A percentile compares a stretch with the other conserved stretches of the same genome.
Conservation (phyloP, 345 rosid species). For the Lumnitzera racemosa region DNA sequence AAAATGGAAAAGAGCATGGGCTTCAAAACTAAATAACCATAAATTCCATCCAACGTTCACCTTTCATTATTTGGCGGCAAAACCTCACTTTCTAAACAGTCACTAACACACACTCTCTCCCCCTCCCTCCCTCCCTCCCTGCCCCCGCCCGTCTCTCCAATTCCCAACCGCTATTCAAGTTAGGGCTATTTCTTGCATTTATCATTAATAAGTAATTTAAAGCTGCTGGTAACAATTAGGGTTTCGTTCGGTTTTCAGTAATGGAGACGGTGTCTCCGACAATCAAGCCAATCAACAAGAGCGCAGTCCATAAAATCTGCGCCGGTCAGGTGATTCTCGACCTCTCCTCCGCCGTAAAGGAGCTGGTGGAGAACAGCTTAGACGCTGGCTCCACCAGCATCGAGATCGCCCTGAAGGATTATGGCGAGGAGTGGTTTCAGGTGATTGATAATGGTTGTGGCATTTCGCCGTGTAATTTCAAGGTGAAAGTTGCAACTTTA, state of each 20-base stretch:
- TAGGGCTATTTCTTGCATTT: too few relatives aligned
- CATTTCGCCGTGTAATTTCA: slow-evolving; percentile 71
- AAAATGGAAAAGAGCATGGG: too few relatives aligned
- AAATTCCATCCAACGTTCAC: neutral
- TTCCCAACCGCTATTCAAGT: too few relatives aligned
- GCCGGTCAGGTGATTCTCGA: slow-evolving; percentile 92
- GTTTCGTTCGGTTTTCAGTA: neutral
- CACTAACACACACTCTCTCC: neutral
- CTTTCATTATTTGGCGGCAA: slow-evolving; percentile 14
- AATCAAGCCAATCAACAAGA: slow-evolving; percentile 68
- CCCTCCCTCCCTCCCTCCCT: too few relatives aligned
- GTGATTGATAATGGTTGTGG: slow-evolving; percentile 95
- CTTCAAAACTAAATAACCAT: too few relatives aligned
- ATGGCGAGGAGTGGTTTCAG: slow-evolving; percentile 79
- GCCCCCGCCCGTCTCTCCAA: too few relatives aligned
- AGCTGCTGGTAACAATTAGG: neutral
- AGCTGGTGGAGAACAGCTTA: slow-evolving; percentile 93
- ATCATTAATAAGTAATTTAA: too few relatives aligned
- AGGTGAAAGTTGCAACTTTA: slow-evolving; percentile 26
- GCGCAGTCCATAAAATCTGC: slow-evolving; percentile 74
- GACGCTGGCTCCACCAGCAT: slow-evolving; percentile 90
- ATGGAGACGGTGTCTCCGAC: slow-evolving; percentile 39
- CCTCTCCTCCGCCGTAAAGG: slow-evolving; percentile 93
- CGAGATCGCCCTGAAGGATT: slow-evolving; percentile 70
- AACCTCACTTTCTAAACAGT: neutral